phyloP scores from a whole-genome alignment of 306 rosid species.

The Styphnolobium japonicum region DNA sequence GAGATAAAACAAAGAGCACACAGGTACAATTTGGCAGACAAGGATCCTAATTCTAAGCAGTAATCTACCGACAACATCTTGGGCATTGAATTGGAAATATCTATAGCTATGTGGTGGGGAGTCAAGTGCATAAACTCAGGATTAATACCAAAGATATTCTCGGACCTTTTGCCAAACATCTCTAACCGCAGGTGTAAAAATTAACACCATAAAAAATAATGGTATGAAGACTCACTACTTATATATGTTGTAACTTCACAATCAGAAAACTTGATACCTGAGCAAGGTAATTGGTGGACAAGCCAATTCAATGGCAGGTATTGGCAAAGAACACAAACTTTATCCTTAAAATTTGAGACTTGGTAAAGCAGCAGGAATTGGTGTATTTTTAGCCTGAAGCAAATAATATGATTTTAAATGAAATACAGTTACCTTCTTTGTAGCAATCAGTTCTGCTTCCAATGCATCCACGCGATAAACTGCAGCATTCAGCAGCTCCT shows the following conservation, averaged over 20 bases:
- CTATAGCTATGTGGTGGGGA: background rate
- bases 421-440: conserved; percentile 59
- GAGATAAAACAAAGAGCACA: background rate
- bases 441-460: conserved; percentile 84
- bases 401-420: conserved; percentile 6
- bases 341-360: background rate
- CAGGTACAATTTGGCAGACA: background rate
- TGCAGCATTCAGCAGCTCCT: conserved; percentile 82
- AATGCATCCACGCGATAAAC: conserved; percentile 84
- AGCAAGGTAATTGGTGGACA: background rate
- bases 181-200: background rate
- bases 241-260: background rate
- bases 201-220: background rate
- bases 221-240: background rate
- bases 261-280: background rate
- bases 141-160: background rate
- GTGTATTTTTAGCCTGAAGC: background rate
- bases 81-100: background rate
- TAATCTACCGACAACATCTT: background rate
- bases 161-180: background rate
- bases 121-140: background rate
- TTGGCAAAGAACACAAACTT: background rate
- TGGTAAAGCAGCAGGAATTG: background rate
- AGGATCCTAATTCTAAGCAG: background rate
- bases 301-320: background rate